Evolutionary conservation across 108 stramenopile species (phyloP), one percentile per base, ranked within the genome.

Genomic region (Parietichytrium sp.): DNA sequence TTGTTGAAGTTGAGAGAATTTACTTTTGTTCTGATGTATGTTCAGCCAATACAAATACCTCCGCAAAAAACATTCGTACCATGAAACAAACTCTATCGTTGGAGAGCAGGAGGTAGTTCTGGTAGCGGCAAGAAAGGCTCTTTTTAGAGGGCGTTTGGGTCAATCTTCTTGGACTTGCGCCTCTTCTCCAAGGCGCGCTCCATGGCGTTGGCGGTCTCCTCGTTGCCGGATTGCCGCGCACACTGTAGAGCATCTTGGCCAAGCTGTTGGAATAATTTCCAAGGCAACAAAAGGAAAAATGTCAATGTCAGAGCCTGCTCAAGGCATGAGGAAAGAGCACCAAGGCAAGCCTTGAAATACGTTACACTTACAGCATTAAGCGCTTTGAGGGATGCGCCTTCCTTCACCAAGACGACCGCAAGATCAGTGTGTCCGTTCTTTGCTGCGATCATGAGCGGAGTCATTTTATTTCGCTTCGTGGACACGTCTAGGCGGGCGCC

Each of bases 161-260:
- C 61, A 72, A 72, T 72, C 0, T 1, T 42, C 42, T 72, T 72
- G 6, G 61, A 72, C 61, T 72, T 72, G 1, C 61, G 61, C 38
- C 61, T 33, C 33, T 45, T 33, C 10, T 36, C 61, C 10, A 72
- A 23, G 6, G 61, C 45, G 23, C 38, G 20, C 33, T 72, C 61
- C 23, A 72, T 72, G 20, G 61, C 61, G 38, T 23, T 42, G 8
- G 61, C 61, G 12, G 61, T 42, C 15, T 72, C 61, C 2, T 72
- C 61, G 38, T 72, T 16, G 61, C 20, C 20, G 42, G 8, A 45
- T 13, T 33, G 38, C 8, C 61, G 61, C 10, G 61, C 61, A 25
- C 42, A 72, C 61, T 72, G 61, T n/a, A 72, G 6, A 6, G 61
- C 61, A n/a, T n/a, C n/a, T n/a, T n/a, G n/a, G n/a, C n/a, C n/a